Base-by-base conservation (phyloP, 179 eudicot species). In the Beta macrorhiza region DNA sequence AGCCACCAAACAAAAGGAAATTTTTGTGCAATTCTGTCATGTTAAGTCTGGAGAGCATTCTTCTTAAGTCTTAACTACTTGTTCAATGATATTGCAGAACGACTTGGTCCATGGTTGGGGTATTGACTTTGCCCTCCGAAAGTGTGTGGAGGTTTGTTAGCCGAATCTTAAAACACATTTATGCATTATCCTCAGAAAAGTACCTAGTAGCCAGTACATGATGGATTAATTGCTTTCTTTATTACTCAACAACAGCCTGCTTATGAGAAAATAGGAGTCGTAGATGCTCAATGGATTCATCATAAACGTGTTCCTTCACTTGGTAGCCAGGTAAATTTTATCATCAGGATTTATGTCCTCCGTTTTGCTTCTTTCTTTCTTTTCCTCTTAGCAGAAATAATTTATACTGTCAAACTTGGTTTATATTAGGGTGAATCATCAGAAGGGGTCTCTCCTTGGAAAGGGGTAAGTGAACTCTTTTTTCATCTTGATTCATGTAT, bases 91-190 rank as follows among this genome's bases (percentile, higher is more conserved):
- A 20, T 56, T 79, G 72, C 89, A 91, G 92, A 91, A 91, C 71
- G 93, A 91, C 82, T 83, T 91, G 85, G 89, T 89, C 68, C 93
- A 91, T 70, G 93, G 93, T 81, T 91, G 93, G 93, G 93, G 93
- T 56, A 79, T 91, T 57, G 93, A 91, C 80, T 84, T 91, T 47
- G 86, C 86, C 22, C 88, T 91, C 11, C 79, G 88, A 82, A 88
- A 86, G 80, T 91, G 93, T 73, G 92, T 85, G 2, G 83, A 86
- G 90, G 89, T 89, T 73, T 59, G 87, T 77, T 37, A 16, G 37
- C 51, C 8, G 19, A 72, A 67, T 15, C 71, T 75, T 67, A 0
- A 20, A 55, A 29, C 13, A 63, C 19, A 45, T 19, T 16, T 16
- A 12, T 57, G 76, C 19, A 70, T 51, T 17, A n/a, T 37, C 17